Conservation (phyloP, 2,329 filamentous ascomycete species). For the Knufia petricola region DNA sequence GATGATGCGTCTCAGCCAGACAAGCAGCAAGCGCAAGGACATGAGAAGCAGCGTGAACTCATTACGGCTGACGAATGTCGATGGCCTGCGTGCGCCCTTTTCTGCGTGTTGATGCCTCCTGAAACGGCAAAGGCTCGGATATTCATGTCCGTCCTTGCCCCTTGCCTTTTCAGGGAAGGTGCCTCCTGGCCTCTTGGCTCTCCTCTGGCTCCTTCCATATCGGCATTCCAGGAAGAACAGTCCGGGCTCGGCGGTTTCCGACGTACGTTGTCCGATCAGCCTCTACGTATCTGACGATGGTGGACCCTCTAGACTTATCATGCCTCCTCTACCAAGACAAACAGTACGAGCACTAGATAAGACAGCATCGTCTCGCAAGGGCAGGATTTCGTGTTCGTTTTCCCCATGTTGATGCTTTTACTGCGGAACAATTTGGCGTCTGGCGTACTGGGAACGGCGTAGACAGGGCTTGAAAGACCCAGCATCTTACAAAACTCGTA, state of each 20-base stretch:
- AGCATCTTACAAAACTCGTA: background rate
- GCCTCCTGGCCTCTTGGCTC: too few species aligned
- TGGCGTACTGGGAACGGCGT: background rate
- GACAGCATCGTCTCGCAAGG: background rate
- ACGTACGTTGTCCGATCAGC: conserved; percentile 5
- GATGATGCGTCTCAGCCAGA: conserved; percentile 38
- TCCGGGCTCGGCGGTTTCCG: conserved; percentile 7
- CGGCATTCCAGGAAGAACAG: too few species aligned
- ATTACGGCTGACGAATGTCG: background rate
- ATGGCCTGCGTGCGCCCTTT: background rate
- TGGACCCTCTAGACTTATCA: background rate
- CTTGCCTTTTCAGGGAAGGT: too few species aligned
- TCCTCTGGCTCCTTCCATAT: too few species aligned
- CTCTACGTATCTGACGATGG: background rate
- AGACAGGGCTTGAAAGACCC: background rate
- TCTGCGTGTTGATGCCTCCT: background rate
- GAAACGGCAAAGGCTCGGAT: background rate
- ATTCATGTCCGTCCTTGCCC: background rate
- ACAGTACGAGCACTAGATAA: background rate
- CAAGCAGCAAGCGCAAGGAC: conserved; percentile 39
- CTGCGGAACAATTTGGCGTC: background rate
- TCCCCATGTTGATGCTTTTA: background rate
- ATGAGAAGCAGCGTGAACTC: conserved; percentile 28
- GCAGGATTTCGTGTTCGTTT: background rate
- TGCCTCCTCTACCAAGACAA: background rate